Evolutionary conservation across 306 rosid species (phyloP).

Genomic region (Calophaca sinica): DNA sequence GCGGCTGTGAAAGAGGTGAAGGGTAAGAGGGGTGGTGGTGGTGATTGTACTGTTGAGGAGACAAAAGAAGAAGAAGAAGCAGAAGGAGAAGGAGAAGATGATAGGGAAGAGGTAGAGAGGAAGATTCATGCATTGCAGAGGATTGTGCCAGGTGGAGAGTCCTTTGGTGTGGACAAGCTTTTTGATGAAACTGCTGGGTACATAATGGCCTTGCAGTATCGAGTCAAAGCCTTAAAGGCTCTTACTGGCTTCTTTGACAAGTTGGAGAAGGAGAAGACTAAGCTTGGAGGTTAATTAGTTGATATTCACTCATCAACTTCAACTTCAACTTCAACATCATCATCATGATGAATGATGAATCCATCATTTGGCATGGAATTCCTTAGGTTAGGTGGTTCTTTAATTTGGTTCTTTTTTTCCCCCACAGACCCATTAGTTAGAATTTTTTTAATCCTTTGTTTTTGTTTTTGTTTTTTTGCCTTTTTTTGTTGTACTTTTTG

Average conservation of each 20-base stretch:
- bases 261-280: slow-evolving; percentile 71
- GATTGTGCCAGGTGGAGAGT: slow-evolving; percentile 85
- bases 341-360: too few relatives aligned
- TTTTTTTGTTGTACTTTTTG: slow-evolving; percentile 42
- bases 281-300: slow-evolving; percentile 67
- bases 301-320: too few relatives aligned
- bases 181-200: slow-evolving; percentile 92
- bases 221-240: slow-evolving; percentile 75
- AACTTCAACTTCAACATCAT: too few relatives aligned
- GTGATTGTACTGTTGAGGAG: slow-evolving; percentile 6
- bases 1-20: neutral
- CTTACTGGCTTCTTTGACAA: slow-evolving; percentile 65
- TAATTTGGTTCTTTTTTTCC: too few relatives aligned
- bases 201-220: slow-evolving; percentile 74
- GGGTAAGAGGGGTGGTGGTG: too few relatives aligned
- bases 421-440: slow-evolving; percentile 47
- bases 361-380: neutral
- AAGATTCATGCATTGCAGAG: slow-evolving; percentile 88
- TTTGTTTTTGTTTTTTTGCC: neutral
- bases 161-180: slow-evolving; percentile 74
- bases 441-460: neutral
- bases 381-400: slow-evolving; percentile 22
- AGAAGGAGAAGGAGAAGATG: slow-evolving; percentile 45
- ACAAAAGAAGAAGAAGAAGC: slow-evolving; percentile 43
- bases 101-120: slow-evolving; percentile 72